These are phyloP conservation scores for Asterophora lycoperdoides DNA, from an alignment of 768 basidiomycete species.

Conservation along the genomic window DNA sequence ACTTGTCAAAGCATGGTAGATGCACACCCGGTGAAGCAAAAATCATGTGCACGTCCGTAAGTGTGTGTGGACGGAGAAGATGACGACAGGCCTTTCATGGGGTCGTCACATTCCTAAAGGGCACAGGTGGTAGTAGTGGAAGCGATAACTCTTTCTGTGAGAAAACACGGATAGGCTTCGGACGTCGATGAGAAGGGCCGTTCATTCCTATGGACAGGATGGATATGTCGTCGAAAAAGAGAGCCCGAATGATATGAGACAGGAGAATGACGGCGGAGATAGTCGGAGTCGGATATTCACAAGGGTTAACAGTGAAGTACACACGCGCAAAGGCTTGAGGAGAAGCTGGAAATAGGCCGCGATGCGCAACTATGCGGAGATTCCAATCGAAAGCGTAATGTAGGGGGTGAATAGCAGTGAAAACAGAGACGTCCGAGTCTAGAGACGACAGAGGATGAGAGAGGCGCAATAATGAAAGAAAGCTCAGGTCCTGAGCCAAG, in stretches of 20 bases:
- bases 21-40: constrained; percentile 18
- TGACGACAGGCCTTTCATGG: constrained; percentile 11
- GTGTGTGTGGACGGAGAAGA: constrained; percentile 13
- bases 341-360: constrained; percentile 26
- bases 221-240: constrained; percentile 54
- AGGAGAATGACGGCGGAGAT: constrained; percentile 24
- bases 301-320: constrained; percentile 24
- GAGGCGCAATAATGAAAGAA: constrained; percentile 12
- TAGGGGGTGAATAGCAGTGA: constrained; percentile 23
- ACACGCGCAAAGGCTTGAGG: constrained; percentile 26
- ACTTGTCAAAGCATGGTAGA: constrained; percentile 12
- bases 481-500: constrained; percentile 47
- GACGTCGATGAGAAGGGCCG: constrained; percentile 22
- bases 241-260: constrained; percentile 28
- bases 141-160: neutral
- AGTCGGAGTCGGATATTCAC: constrained; percentile 30
- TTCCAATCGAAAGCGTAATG: constrained; percentile 33
- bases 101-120: neutral
- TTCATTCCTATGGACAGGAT: constrained; percentile 52
- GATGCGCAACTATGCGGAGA: constrained; percentile 23
- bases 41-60: constrained; percentile 18
- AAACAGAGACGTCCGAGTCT: constrained; percentile 27
- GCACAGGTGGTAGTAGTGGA: neutral
- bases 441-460: constrained; percentile 20
- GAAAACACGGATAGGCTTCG: constrained; percentile 22